phyloP scores from a whole-genome alignment of 1,284 basidiomycete species.

The Golubevia sp. region DNA sequence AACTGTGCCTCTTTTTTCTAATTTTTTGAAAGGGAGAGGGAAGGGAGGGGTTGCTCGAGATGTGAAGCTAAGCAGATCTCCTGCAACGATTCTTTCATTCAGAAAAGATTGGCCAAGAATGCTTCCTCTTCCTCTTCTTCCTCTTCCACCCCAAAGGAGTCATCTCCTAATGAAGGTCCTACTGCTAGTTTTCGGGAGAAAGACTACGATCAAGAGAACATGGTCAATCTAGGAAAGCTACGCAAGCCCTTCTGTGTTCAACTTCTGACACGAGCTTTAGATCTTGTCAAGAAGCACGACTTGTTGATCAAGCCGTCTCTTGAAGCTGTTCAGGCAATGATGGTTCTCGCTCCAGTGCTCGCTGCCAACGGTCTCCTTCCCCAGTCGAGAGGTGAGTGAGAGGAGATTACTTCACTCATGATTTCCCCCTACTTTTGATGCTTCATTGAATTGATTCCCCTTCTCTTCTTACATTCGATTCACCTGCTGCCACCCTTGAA shows the following conservation, averaged over 20 bases:
- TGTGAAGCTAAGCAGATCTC: conserved; percentile 55
- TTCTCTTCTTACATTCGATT: too few relatives aligned
- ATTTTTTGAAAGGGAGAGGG: conserved; percentile 25
- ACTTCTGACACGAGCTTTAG: conserved; percentile 37
- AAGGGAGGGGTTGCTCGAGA: conserved; percentile 46
- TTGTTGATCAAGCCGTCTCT: conserved; percentile 34
- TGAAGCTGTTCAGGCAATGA: conserved; percentile 32
- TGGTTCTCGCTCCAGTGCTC: conserved; percentile 34
- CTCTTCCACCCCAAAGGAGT: too few relatives aligned
- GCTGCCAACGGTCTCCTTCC: background rate
- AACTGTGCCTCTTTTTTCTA: too few relatives aligned
- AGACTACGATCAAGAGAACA: conserved; percentile 16
- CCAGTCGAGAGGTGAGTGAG: too few relatives aligned
- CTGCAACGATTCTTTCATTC: conserved; percentile 54
- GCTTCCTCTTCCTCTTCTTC: too few relatives aligned
- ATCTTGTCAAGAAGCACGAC: conserved; percentile 47
- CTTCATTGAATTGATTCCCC: too few relatives aligned
- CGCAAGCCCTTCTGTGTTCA: conserved; percentile 44
- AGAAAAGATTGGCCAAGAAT: conserved; percentile 9
- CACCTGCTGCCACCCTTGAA: too few relatives aligned
- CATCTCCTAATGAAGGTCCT: background rate
- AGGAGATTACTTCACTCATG: too few relatives aligned
- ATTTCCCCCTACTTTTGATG: too few relatives aligned
- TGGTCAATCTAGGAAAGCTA: conserved; percentile 30
- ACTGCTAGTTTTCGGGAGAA: background rate